Evolutionary conservation across 2,329 filamentous ascomycete species (phyloP).

Genomic region (Cytospora schulzeri): DNA sequence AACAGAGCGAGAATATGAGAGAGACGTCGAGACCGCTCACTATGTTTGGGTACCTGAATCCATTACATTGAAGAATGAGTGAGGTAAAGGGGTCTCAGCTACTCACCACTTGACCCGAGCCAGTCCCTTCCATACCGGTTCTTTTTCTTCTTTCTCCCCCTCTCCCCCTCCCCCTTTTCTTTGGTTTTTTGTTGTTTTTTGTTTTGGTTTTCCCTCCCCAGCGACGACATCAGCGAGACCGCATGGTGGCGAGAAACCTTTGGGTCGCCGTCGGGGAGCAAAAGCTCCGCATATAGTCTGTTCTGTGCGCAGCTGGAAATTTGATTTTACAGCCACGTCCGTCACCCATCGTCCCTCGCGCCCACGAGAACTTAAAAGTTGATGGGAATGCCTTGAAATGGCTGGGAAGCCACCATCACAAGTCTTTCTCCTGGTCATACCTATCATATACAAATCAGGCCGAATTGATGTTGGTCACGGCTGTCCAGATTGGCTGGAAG

Average conservation of each 20-base stretch:
- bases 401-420: slow-evolving; percentile 17
- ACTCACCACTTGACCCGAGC: neutral
- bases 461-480: neutral
- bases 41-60: neutral
- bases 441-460: slow-evolving; percentile 8
- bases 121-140: slow-evolving; percentile 6
- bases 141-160: neutral
- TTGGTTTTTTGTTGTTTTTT: slow-evolving; percentile 6
- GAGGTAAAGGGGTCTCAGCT: neutral
- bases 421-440: slow-evolving; percentile 6
- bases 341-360: neutral
- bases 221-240: neutral
- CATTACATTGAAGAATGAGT: neutral
- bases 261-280: neutral
- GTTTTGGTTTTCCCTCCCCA: neutral
- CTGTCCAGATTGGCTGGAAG: slow-evolving; percentile 9
- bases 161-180: slow-evolving; percentile 10
- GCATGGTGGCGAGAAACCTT: neutral
- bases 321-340: neutral
- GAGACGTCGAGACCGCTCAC: neutral
- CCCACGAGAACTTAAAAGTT: neutral
- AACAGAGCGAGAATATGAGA: neutral
- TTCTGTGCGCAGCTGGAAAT: neutral
- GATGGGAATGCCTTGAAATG: neutral
- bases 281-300: neutral